These are phyloP conservation scores for Yarrowia yakushimensis DNA, from an alignment of 805 yeast genomes.

Conservation along the genomic window DNA sequence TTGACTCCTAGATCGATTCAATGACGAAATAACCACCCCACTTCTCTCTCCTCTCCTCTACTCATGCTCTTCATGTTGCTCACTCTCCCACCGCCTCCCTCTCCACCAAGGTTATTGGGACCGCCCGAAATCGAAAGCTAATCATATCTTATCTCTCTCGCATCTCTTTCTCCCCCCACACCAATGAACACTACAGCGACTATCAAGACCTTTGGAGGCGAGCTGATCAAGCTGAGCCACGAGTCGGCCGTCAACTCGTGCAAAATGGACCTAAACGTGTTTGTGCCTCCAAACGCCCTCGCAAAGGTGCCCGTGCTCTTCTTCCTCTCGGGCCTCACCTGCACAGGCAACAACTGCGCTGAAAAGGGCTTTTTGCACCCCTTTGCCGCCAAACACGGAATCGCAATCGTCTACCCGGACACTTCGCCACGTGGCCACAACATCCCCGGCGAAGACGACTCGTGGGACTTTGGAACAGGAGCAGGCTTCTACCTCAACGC, in stretches of 20 bases:
- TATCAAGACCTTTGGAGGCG: conserved; percentile 69
- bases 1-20: too few species aligned
- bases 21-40: too few species aligned
- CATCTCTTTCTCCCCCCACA: too few species aligned
- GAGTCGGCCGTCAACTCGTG: conserved; percentile 62
- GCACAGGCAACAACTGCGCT: conserved; percentile 88
- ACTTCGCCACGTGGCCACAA: conserved; percentile 90
- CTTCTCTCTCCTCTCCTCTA: too few species aligned
- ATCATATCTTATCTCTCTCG: too few species aligned
- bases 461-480: conserved; percentile 89
- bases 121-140: too few species aligned
- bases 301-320: conserved; percentile 64
- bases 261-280: conserved; percentile 79
- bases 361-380: conserved; percentile 89
- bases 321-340: conserved; percentile 85
- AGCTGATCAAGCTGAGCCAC: conserved; percentile 70
- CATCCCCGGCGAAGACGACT: conserved; percentile 73
- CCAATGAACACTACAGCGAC: conserved; percentile 38
- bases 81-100: too few species aligned
- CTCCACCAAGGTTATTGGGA: too few species aligned
- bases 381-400: conserved; percentile 74
- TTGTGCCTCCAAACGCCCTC: conserved; percentile 54
- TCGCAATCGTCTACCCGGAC: conserved; percentile 90
- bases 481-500: conserved; percentile 95
- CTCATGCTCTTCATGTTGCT: too few species aligned